Conservation (phyloP, 179 eudicot genomes). For the Camellia oleifera region DNA sequence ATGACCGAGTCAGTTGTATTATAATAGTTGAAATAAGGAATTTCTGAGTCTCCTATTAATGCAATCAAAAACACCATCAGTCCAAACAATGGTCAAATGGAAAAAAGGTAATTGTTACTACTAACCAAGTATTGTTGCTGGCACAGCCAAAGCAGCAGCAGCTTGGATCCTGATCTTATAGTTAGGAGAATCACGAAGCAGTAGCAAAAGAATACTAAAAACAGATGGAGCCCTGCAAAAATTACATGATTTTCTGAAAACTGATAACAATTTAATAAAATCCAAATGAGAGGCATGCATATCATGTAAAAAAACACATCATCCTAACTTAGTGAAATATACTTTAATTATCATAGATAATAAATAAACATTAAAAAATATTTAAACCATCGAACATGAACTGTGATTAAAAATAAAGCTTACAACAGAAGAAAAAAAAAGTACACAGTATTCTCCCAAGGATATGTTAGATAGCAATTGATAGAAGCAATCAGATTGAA, state of each 20-base stretch:
- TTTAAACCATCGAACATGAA: neutral
- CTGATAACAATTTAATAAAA: neutral
- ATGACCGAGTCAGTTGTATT: neutral
- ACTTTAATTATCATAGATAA: neutral
- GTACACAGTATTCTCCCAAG: neutral
- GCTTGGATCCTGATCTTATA: slow-evolving; percentile 96
- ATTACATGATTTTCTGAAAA: slow-evolving; percentile 6
- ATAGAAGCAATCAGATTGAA: neutral
- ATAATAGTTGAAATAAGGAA: neutral
- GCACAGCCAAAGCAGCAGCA: slow-evolving; percentile 96
- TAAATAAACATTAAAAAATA: neutral
- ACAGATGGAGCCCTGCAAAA: slow-evolving; percentile 83
- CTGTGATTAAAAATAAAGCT: neutral
- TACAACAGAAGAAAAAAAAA: neutral
- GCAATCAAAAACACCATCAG: neutral
- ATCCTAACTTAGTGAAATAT: neutral
- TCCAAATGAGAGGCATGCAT: neutral
- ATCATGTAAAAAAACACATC: slow-evolving; percentile 1
- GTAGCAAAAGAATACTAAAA: slow-evolving; percentile 70
- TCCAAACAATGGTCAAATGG: neutral
- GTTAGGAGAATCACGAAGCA: slow-evolving; percentile 91
- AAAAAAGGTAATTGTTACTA: neutral
- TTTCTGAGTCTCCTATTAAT: neutral
- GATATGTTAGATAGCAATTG: neutral
- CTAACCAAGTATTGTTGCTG: slow-evolving; percentile 60